Evolutionary conservation across 768 basidiomycete species (phyloP), one percentile per base, ranked within the genome.

Genomic region (Porphyrellus cyaneotinctus): DNA sequence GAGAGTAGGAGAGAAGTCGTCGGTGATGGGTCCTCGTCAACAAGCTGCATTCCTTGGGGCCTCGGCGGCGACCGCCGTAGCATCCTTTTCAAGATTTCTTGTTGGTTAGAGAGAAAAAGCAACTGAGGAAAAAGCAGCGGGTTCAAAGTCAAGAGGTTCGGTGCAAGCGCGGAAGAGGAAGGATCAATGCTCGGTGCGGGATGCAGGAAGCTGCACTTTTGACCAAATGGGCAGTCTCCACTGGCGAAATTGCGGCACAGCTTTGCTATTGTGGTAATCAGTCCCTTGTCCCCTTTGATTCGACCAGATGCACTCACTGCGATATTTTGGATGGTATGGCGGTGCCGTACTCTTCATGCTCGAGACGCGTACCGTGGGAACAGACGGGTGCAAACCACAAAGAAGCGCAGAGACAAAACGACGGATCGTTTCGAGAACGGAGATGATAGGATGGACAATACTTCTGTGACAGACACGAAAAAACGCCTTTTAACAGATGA

Each of bases 201-300:
- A 52, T 76, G 73, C 31, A 74, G 32, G 62, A 73, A 76, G 32
- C 61, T 73, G 63, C 74, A 76, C 32, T 62, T 64, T 20, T 63
- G 57, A 53, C 72, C 75, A 53, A 70, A 72, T 18, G 69, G 64
- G 60, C 73, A 76, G 53, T 59, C 54, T 32, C 75, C 74, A 31
- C 53, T 64, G 38, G 63, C 55, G 35, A 68, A 67, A 61, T 73
- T 69, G 37, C 73, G 65, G 58, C 74, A 75, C 38, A 69, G 57
- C 61, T 69, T 74, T 7, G 70, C 73, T 72, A 48, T 56, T 43
- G 43, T 18, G 46, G 37, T 18, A 10, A 41, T 63, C 36, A 58
- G 45, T 13, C 17, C 9, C 28, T 30, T 6, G 31, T n/a, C 28
- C 11, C 17, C 23, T 41, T 47, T 41, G 22, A 53, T 42, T 31